Base-by-base conservation (phyloP, 2,329 filamentous ascomycete species). In the Stagonosporopsis tanaceti region DNA sequence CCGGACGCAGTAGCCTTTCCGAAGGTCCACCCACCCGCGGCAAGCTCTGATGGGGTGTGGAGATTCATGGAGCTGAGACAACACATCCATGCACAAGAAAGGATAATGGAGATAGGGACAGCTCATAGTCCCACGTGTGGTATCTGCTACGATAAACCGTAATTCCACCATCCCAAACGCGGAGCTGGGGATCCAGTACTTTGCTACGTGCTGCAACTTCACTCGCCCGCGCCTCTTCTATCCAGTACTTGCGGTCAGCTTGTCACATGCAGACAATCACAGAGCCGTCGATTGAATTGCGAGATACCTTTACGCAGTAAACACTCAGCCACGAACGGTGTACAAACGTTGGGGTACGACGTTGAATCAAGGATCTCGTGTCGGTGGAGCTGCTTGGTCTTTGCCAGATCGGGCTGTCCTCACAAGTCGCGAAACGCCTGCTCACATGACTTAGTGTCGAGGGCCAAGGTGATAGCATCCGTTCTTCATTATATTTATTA, bases 1-100 rank as follows among this genome's bases (percentile, higher is more conserved):
- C 54, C 54, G 25, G 25, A 66, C 62, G 58, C 58, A 61, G 56
- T 60, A 46, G 57, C 64, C 59, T 40, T 58, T 53, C 55, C 55
- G 55, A 45, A 35, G 44, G 39, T 41, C 32, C 32, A 20, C 37
- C 50, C 46, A 58, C 50, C 50, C 56, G 44, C 48, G 40, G 46
- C 35, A 45, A 59, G 56, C 50, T 53, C 52, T 24, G 54, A 57
- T 28, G 50, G 50, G 53, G 56, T 59, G 50, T 50, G 56, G 56
- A 59, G 56, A 59, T 45, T 20, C 28, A 53, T 57, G 54, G 54
- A 50, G 50, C 32, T 53, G 48, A 50, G 44, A 57, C 54, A 57
- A 48, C 54, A 25, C 54, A 57, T 48, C 48, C 54, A 48, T 57
- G 54, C 45, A 34, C 54, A 34, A 44, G 20, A 20, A 3, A 20